phyloP scores from a whole-genome alignment of 176 grass and related monocot species.

The Phoenix roebelenii region DNA sequence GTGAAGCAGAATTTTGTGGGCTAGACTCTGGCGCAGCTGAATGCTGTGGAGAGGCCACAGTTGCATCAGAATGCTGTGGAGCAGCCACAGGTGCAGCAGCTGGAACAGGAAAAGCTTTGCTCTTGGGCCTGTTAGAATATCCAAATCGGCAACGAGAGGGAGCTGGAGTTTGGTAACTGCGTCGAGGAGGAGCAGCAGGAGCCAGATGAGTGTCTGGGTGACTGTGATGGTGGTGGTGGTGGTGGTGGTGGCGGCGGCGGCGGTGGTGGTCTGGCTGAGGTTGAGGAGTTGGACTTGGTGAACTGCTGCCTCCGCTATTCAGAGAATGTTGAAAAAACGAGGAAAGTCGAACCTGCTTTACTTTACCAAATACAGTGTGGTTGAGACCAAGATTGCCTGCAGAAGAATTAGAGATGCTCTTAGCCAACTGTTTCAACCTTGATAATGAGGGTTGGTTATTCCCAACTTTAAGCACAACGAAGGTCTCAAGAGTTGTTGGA shows the following conservation, averaged over 20 bases:
- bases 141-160: conserved; percentile 5
- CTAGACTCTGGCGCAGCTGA: conserved; percentile 14
- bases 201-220: conserved; percentile 22
- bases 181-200: conserved; percentile 30
- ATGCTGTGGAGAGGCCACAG: background rate
- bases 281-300: conserved; percentile 52
- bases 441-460: conserved; percentile 61
- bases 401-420: conserved; percentile 73
- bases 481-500: conserved; percentile 61
- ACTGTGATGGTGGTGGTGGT: conserved; percentile 28
- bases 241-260: conserved; percentile 29
- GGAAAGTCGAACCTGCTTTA: conserved; percentile 77
- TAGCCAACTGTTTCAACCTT: conserved; percentile 78
- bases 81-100: conserved; percentile 28
- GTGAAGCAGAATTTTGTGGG: conserved; percentile 32
- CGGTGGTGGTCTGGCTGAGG: conserved; percentile 32
- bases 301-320: conserved; percentile 22
- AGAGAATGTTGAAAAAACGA: conserved; percentile 77
- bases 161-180: conserved; percentile 3
- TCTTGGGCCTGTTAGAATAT: background rate
- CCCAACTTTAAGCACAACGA: conserved; percentile 64
- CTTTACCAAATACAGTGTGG: conserved; percentile 70
- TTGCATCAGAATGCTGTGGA: conserved; percentile 34
- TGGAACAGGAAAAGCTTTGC: conserved; percentile 6
- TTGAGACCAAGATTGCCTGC: conserved; percentile 75